Base-by-base conservation (phyloP, 768 basidiomycete species). In the Pleurotus giganteus region DNA sequence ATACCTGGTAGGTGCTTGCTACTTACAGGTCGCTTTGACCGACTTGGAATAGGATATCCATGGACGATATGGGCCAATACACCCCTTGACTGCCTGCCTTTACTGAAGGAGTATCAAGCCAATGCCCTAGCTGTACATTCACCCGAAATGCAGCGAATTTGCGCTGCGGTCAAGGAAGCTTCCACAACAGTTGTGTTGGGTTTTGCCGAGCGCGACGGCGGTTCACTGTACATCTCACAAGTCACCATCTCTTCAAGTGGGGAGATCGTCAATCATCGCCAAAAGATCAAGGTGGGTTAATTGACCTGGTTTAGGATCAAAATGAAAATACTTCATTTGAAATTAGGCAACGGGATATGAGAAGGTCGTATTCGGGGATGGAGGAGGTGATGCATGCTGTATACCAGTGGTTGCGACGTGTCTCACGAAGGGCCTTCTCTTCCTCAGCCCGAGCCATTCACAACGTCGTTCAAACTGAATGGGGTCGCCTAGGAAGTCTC, bases 341-440 rank as follows among this genome's bases (percentile, higher is more conserved):
- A n/a, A n/a, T n/a, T 60, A 69, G 66, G 63, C 67, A 2, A 69
- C 67, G 17, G 65, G 66, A 29, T 67, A 67, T 47, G 67, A 69
- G 45, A 67, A 67, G 58, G 66, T 66, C 12, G 37, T 67, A 6
- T 66, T 67, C 36, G 67, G 66, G n/a, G 67, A 69, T 41, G 67
- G 67, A 3, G 63, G 63, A 46, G 66, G 66, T 41, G 2, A 19
- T 67, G 15, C 63, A 58, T 44, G 31, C 19, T 31, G 7, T 27
- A 21, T 2, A 23, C 17, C n/a, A 21, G 9, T 26, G 2, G 9
- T 19, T 32, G 1, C 29, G 12, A 13, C 17, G 17, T 11, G 8
- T 11, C 37, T 29, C 5, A 13, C 15, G 17, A 11, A n/a, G 34
- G 17, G 34, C 2, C 7, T n/a, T 7, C 6, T 19, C 15, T 11